Percentiles rank a stretch among this genome's conserved stretches.
Conservation (phyloP, 768 basidiomycete species). For the Russula ochroleuca region DNA sequence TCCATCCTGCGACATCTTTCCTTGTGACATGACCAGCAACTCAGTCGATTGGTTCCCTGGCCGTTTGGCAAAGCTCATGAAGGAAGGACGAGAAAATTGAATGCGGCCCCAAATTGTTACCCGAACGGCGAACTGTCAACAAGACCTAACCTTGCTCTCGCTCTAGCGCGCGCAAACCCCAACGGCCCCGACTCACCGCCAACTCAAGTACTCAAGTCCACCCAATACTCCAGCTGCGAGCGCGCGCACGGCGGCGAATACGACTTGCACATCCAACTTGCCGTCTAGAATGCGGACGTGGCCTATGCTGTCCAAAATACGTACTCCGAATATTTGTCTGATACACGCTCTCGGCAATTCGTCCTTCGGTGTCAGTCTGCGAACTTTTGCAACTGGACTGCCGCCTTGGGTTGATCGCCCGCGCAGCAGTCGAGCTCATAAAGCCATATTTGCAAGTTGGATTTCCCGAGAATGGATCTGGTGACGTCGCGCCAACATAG, state of each 20-base stretch:
- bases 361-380: constrained; percentile 1
- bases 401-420: constrained; percentile 7
- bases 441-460: constrained; percentile 3
- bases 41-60: not conserved
- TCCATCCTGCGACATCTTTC: constrained; percentile 2
- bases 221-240: not conserved
- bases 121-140: not conserved
- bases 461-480: not conserved
- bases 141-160: constrained; percentile 12
- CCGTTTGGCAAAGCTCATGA: constrained; percentile 14
- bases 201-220: not conserved
- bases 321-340: constrained; percentile 23
- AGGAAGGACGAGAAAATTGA: not conserved
- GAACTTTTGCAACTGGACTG: not conserved
- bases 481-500: constrained; percentile 7
- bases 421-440: constrained; percentile 9
- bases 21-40: not conserved
- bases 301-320: not conserved
- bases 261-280: not conserved
- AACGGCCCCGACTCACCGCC: not conserved
- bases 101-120: not conserved
- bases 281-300: not conserved
- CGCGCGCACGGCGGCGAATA: not conserved
- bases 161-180: not conserved
- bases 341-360: constrained; percentile 18